Conservation (phyloP, 306 rosid genomes). For the Senna siamea region DNA sequence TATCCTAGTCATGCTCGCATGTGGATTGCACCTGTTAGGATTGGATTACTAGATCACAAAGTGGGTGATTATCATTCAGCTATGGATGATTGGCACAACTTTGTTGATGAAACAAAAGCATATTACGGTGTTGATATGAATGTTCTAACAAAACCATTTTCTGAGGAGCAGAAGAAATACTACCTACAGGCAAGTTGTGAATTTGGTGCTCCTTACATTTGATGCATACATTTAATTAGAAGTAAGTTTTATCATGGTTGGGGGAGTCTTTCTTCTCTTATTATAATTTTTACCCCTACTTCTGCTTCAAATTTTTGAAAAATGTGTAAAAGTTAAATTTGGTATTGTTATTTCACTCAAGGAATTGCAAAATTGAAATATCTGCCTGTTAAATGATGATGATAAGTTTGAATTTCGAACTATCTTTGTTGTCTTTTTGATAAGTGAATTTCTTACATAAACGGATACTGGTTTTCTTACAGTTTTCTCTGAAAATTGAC, state of each 20-base stretch:
- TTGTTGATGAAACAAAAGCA: conserved; percentile 67
- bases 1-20: conserved; percentile 98
- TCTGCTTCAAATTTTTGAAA: not conserved
- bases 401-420: not conserved
- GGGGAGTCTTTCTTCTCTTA: not conserved
- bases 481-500: conserved; percentile 1
- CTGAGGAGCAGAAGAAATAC: conserved; percentile 94
- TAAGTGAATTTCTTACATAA: not conserved
- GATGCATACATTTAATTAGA: conserved; percentile 3
- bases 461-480: not conserved
- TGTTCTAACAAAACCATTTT: conserved; percentile 72
- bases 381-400: not conserved
- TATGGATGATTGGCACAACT: conserved; percentile 84
- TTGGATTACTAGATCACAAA: conserved; percentile 75
- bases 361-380: not conserved
- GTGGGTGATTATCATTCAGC: conserved; percentile 63
- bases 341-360: not conserved
- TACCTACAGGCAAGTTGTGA: conserved; percentile 78
- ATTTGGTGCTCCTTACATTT: conserved; percentile 8
- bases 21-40: conserved; percentile 95
- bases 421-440: not conserved
- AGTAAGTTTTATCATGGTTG: not conserved
- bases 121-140: conserved; percentile 94
- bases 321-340: not conserved
- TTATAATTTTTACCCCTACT: conserved; percentile 8